phyloP scores from a whole-genome alignment of 176 grass and related monocot species.

The Oryza meridionalis region DNA sequence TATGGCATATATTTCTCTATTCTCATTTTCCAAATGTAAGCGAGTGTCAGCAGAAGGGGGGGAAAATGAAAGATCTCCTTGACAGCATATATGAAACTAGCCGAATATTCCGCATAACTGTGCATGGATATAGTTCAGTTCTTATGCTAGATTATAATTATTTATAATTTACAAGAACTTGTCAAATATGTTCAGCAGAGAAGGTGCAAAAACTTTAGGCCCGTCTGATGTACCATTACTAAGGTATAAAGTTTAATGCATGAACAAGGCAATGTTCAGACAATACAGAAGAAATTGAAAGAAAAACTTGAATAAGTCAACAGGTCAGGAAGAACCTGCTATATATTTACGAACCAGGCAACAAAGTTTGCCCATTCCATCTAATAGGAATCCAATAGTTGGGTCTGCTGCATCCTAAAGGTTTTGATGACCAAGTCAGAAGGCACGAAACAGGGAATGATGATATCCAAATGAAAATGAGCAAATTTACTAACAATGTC shows the following conservation, averaged over 20 bases:
- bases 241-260: slow-evolving; percentile 14
- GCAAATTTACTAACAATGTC: slow-evolving; percentile 74
- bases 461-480: slow-evolving; percentile 33
- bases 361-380: slow-evolving; percentile 94
- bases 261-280: slow-evolving; percentile 15
- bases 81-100: background rate
- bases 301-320: slow-evolving; percentile 20
- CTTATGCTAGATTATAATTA: background rate
- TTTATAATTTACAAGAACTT: background rate
- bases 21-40: slow-evolving; percentile 25
- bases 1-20: background rate
- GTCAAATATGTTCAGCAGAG: background rate
- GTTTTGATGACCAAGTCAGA: slow-evolving; percentile 39
- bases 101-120: background rate
- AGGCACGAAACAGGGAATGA: slow-evolving; percentile 18
- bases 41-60: background rate
- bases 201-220: slow-evolving; percentile 11
- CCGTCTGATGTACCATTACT: background rate
- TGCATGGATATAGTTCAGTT: background rate
- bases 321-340: slow-evolving; percentile 64
- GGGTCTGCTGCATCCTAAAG: slow-evolving; percentile 93
- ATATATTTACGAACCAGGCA: slow-evolving; percentile 96
- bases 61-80: background rate
- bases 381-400: slow-evolving; percentile 91
- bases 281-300: slow-evolving; percentile 7